Evolutionary conservation across 2,329 filamentous ascomycete species (phyloP).

Genomic region (Curvularia verruculosa): DNA sequence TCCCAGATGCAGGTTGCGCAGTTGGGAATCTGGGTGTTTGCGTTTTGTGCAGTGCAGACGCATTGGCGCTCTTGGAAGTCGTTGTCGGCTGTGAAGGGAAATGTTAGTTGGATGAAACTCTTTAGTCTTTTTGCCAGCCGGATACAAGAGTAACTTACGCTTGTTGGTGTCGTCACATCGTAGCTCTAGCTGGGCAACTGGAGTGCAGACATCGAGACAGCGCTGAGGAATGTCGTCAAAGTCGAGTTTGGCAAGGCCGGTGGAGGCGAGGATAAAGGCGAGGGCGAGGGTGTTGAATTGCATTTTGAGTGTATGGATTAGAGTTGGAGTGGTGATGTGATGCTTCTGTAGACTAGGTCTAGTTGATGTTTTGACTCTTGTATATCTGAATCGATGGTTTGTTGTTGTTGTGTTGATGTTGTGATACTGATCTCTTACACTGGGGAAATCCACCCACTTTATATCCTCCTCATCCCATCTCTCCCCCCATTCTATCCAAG

Average conservation of each 20-base stretch:
- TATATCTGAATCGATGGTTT: background rate
- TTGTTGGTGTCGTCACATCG: conserved; percentile 4
- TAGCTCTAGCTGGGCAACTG: background rate
- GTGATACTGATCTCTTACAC: no score
- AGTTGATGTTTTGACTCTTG: no score
- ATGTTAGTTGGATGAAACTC: background rate
- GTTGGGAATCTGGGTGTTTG: conserved; percentile 1
- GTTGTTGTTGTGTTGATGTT: no score
- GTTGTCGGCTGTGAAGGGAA: background rate
- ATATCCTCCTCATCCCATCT: background rate
- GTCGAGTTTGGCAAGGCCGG: conserved; percentile 10
- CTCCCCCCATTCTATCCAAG: background rate
- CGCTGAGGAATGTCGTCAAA: conserved; percentile 3
- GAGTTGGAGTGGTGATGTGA: background rate
- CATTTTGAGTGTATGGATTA: conserved; percentile 1
- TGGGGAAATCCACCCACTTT: background rate
- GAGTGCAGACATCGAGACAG: conserved; percentile 1
- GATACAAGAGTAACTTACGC: no score
- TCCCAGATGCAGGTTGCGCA: conserved; percentile 7
- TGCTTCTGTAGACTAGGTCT: no score
- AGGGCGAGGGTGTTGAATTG: conserved; percentile 10
- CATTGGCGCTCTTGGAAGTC: conserved; percentile 8
- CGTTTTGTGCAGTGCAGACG: conserved; percentile 9
- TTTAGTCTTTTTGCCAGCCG: no score
- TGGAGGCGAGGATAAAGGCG: conserved; percentile 4